Base-by-base conservation (phyloP, 73 alveolate species). In the Effrenium voratum region DNA sequence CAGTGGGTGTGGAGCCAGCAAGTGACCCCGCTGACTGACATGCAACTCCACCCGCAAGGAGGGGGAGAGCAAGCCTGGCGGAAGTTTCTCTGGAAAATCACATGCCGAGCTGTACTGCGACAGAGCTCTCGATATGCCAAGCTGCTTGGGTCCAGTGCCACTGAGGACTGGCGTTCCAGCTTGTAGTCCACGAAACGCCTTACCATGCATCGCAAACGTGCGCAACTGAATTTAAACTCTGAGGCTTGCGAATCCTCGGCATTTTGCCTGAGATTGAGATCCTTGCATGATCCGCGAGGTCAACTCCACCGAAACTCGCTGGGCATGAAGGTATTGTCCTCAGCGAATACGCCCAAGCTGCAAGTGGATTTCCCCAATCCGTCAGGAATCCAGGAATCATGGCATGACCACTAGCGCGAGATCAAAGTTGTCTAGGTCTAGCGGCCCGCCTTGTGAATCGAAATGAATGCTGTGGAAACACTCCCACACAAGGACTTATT, bases 241-340 rank as follows among this genome's bases (percentile, higher is more conserved):
- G 76, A 10, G 6, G 41, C 4, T 32, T 22, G 8, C 76, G 76
- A 22, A 24, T 32, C 38, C 8, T 5, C 76, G 34, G 36, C 50
- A 6, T 49, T 2, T 15, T 34, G 46, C 49, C n/a, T n/a, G n/a
- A n/a, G n/a, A 15, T 49, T 72, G 30, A 38, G 86, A 36, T 43
- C n/a, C 40, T 19, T 34, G 63, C 93, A 83, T 83, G 77, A 83
- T 83, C 30, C 93, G 76, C 26, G 76, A 52, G 10, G 93, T 83
- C 93, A 83, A 38, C 63, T 83, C 93, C 93, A 83, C 50, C 16
- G 93, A 83, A 30, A 83, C 93, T 6, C 50, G 60, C 93, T 83
- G 93, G 41, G 93, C 93, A n/a, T 83, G 93, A 36, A 83, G 63
- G 46, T 83, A 83, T 41, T 83, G 93, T 83, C 93, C 93, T 83